These are phyloP conservation scores for Anthracocystis panici-leucophaei DNA, from an alignment of 1,284 basidiomycete species.

Conservation along the genomic window DNA sequence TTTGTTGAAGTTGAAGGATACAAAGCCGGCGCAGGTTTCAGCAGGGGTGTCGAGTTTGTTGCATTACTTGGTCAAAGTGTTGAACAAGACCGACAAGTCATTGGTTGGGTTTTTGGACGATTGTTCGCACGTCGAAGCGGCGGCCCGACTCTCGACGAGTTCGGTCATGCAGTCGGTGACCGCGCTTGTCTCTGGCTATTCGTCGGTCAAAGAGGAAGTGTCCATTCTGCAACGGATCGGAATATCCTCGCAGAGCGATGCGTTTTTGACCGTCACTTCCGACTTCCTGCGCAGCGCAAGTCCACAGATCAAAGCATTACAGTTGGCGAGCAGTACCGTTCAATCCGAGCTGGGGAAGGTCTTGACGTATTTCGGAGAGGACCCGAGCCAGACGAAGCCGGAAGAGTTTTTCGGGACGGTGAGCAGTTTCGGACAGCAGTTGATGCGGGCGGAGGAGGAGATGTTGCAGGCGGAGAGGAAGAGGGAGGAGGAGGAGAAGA, in stretches of 20 bases:
- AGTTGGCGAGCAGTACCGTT: slow-evolving; percentile 37
- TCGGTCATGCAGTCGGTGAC: slow-evolving; percentile 44
- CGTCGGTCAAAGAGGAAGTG: slow-evolving; percentile 45
- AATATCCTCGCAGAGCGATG: slow-evolving; percentile 48
- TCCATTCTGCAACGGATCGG: slow-evolving; percentile 33
- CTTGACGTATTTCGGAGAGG: slow-evolving; percentile 57
- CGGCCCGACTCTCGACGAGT: slow-evolving; percentile 69
- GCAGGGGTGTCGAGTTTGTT: slow-evolving; percentile 83
- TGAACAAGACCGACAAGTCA: slow-evolving; percentile 78
- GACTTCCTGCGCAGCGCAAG: slow-evolving; percentile 33
- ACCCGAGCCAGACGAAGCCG: slow-evolving; percentile 52
- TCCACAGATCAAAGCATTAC: slow-evolving; percentile 51
- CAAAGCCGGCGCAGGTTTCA: slow-evolving; percentile 78
- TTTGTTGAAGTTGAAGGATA: slow-evolving; percentile 85
- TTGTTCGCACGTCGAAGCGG: slow-evolving; percentile 82
- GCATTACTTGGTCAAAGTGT: slow-evolving; percentile 83
- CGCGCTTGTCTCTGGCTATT: slow-evolving; percentile 42
- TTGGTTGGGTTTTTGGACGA: slow-evolving; percentile 83
- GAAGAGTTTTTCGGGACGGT: slow-evolving; percentile 62
- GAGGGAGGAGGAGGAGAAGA: slow-evolving; percentile 52
- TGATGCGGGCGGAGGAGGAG: slow-evolving; percentile 65
- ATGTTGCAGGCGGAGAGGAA: slow-evolving; percentile 57
- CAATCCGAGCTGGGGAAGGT: slow-evolving; percentile 33
- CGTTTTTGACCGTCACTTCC: slow-evolving; percentile 43
- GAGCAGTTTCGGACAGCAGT: slow-evolving; percentile 57